phyloP scores from a whole-genome alignment of 1,284 basidiomycete genomes.

The Pascua guehoae region DNA sequence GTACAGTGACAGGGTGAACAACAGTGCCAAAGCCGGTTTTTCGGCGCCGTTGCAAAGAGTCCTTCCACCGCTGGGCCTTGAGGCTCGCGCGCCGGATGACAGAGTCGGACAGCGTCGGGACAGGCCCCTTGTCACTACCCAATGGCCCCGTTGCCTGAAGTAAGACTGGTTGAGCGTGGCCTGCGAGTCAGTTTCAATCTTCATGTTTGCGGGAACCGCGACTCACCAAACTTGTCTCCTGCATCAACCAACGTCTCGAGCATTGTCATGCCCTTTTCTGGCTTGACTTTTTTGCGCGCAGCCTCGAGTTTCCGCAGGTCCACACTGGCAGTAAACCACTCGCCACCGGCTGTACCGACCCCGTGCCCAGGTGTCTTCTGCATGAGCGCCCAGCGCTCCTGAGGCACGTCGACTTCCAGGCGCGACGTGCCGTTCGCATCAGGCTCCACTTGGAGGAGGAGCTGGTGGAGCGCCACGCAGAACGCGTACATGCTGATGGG shows the following conservation, averaged over 20 bases:
- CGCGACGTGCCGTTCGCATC: conserved; percentile 3
- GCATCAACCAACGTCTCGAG: conserved; percentile 20
- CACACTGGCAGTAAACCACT: conserved; percentile 41
- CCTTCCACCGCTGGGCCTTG: conserved; percentile 40
- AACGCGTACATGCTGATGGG: conserved; percentile 41
- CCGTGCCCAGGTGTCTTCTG: conserved; percentile 29
- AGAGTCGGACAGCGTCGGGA: conserved; percentile 26
- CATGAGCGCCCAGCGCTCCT: conserved; percentile 42
- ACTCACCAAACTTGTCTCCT: conserved; percentile 35
- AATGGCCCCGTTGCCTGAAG: conserved; percentile 24
- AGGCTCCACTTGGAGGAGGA: conserved; percentile 34
- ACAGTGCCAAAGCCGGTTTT: conserved; percentile 2
- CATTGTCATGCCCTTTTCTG: conserved; percentile 14
- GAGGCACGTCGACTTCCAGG: background rate
- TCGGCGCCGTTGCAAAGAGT: conserved; percentile 8
- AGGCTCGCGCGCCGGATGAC: conserved; percentile 36
- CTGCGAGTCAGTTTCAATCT: conserved; percentile 18
- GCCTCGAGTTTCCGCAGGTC: conserved; percentile 30
- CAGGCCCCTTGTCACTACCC: conserved; percentile 6
- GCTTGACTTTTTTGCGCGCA: conserved; percentile 9
- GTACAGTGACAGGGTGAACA: conserved; percentile 5
- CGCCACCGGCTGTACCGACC: conserved; percentile 19
- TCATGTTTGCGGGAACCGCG: background rate
- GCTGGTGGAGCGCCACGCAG: conserved; percentile 31
- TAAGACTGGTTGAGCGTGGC: conserved; percentile 30